Conservation (phyloP, 306 rosid species). For the Lablab purpureus region DNA sequence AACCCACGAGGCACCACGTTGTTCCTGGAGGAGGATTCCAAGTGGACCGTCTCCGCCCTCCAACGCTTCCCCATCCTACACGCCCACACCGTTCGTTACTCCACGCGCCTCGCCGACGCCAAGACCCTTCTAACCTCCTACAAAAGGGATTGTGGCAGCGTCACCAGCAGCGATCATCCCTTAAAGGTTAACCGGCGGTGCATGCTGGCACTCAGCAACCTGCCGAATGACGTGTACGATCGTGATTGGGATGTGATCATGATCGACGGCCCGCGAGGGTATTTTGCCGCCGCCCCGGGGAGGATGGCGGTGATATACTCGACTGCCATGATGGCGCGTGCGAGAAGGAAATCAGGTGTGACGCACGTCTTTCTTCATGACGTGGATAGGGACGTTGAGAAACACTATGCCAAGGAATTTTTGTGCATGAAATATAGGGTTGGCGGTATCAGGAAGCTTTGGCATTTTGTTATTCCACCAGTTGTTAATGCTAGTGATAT, state of each 20-base stretch:
- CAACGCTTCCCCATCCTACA: slow-evolving; percentile 61
- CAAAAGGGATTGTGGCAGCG: slow-evolving; percentile 45
- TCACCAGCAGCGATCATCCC: background rate
- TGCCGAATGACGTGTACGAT: slow-evolving; percentile 64
- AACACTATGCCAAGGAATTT: slow-evolving; percentile 66
- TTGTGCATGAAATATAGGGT: slow-evolving; percentile 76
- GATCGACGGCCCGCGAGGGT: slow-evolving; percentile 89
- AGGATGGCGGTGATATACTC: slow-evolving; percentile 86
- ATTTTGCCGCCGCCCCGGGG: slow-evolving; percentile 64
- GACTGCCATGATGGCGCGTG: slow-evolving; percentile 85
- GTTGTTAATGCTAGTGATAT: slow-evolving; percentile 38
- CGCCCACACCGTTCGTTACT: slow-evolving; percentile 57
- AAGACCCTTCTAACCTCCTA: slow-evolving; percentile 52
- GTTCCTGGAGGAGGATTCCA: slow-evolving; percentile 85
- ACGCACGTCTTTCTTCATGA: slow-evolving; percentile 91
- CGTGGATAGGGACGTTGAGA: slow-evolving; percentile 76
- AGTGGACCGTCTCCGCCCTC: slow-evolving; percentile 65
- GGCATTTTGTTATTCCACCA: slow-evolving; percentile 81
- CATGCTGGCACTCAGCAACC: slow-evolving; percentile 55
- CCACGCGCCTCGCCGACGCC: slow-evolving; percentile 68
- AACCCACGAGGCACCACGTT: slow-evolving; percentile 79
- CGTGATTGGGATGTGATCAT: slow-evolving; percentile 87
- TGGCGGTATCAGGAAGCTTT: slow-evolving; percentile 70
- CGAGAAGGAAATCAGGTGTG: slow-evolving; percentile 64
- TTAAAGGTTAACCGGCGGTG: slow-evolving; percentile 56